Percentiles rank a stretch among this genome's conserved stretches.
Conservation (phyloP, 352 stramenopile genomes). For the Pythium sukuiense region DNA sequence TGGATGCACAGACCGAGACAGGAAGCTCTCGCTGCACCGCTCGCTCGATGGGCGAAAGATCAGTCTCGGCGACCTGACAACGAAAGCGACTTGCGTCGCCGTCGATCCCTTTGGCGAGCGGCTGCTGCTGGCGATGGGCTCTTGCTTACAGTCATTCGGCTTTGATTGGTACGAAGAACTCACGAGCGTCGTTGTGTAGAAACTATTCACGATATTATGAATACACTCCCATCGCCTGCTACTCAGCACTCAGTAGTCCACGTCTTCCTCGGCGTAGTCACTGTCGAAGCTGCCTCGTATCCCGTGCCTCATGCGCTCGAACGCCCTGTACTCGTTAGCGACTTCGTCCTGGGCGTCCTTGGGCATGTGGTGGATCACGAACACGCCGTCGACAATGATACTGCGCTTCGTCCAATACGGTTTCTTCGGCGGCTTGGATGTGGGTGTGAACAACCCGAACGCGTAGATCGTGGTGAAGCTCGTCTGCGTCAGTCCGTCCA, state of each 20-base stretch:
- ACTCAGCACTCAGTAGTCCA: no score
- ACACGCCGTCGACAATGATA: neutral
- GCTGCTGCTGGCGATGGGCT: slow-evolving; percentile 33
- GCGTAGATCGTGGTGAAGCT: neutral
- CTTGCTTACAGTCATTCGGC: slow-evolving; percentile 33
- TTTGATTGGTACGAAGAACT: slow-evolving; percentile 1
- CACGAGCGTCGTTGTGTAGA: neutral
- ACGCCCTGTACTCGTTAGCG: neutral
- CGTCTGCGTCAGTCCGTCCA: neutral
- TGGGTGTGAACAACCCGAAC: neutral
- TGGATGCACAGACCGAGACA: slow-evolving; percentile 1
- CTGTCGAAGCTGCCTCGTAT: no score
- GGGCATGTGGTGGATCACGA: neutral
- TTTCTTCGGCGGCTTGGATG: neutral
- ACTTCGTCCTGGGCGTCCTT: neutral
- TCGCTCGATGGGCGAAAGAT: slow-evolving; percentile 35
- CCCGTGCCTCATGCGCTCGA: neutral
- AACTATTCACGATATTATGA: no score
- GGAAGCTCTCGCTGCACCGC: slow-evolving; percentile 38
- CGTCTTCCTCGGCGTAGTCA: no score
- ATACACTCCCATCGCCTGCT: no score
- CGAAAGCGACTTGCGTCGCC: slow-evolving; percentile 33
- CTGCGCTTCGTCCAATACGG: neutral
- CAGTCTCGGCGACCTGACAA: slow-evolving; percentile 36
- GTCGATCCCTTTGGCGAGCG: slow-evolving; percentile 39